These are phyloP conservation scores for Alternaria triticina DNA, from an alignment of 2,329 filamentous ascomycete genomes.

Conservation along the genomic window DNA sequence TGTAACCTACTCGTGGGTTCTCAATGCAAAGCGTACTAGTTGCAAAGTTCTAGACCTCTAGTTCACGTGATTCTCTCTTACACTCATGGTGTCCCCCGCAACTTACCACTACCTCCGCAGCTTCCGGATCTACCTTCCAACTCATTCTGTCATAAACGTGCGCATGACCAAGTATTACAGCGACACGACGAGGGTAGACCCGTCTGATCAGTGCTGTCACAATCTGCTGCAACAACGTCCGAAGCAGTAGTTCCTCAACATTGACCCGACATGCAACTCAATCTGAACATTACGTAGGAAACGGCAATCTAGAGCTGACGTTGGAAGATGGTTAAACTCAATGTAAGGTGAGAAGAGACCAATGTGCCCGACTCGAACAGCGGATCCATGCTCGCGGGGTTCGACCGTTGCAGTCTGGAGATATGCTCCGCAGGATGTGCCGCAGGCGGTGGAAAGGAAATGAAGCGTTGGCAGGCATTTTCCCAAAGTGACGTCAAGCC, in stretches of 20 bases:
- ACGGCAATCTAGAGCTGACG: neutral
- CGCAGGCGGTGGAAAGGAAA: conserved; percentile 15
- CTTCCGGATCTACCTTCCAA: neutral
- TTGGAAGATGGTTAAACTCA: neutral
- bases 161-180: neutral
- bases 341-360: neutral
- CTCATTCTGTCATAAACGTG: neutral
- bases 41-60: neutral
- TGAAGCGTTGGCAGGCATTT: neutral
- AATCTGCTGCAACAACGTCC: neutral
- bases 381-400: neutral
- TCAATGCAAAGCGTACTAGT: neutral
- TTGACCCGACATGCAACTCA: neutral
- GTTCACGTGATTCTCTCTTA: neutral
- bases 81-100: neutral
- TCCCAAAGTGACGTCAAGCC: conserved; percentile 26
- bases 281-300: neutral
- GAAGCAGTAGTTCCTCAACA: neutral
- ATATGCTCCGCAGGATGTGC: neutral
- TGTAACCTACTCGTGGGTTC: neutral
- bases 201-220: neutral
- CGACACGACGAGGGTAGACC: neutral
- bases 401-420: neutral
- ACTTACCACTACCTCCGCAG: neutral
- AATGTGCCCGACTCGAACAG: neutral